Base-by-base conservation (phyloP, 108 stramenopile species). In the Skeletonema costatum region DNA sequence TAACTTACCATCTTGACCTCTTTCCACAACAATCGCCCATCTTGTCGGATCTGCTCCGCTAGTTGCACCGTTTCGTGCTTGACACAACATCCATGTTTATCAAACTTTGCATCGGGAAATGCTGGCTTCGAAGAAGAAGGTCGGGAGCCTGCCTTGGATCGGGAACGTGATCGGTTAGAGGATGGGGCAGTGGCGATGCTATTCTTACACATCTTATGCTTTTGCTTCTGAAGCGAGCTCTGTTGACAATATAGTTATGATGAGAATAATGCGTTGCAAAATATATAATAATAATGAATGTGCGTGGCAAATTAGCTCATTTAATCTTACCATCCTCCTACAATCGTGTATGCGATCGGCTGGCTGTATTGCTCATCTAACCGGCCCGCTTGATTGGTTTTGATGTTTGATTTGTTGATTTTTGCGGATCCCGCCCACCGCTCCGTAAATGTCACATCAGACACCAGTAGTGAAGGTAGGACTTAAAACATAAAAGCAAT, bases 1-100 rank as follows among this genome's bases (percentile, higher is more conserved):
- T 2, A 68, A 39, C 76, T 77, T 48, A 77, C 76, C 75, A 76
- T 72, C 68, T 76, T 82, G 60, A 82, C 63, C 58, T 82, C 81
- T 31, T 76, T 72, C 71, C 75, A 82, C 31, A 82, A 29, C 33
- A 82, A n/a, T 13, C 69, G 61, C 16, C 81, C 81, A 60, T 82
- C 81, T 53, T 82, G 75, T 56, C 71, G 66, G 39, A 82, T 68
- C 53, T 75, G 75, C 44, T 76, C 65, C 41, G 81, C 81, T 4
- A 82, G 60, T 48, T 68, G 65, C 8, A 82, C 60, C 2, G 60
- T 36, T 0, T 38, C 48, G 30, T 82, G 81, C 21, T 71, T 64
- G 17, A 82, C 2, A 60, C 81, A 82, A 21, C 35, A 32, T 1
- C 81, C 81, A 50, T 72, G 17, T 32, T 41, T 72, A 71, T 82